phyloP scores from a whole-genome alignment of 257 asterid genomes.

The Solanum rostratum region DNA sequence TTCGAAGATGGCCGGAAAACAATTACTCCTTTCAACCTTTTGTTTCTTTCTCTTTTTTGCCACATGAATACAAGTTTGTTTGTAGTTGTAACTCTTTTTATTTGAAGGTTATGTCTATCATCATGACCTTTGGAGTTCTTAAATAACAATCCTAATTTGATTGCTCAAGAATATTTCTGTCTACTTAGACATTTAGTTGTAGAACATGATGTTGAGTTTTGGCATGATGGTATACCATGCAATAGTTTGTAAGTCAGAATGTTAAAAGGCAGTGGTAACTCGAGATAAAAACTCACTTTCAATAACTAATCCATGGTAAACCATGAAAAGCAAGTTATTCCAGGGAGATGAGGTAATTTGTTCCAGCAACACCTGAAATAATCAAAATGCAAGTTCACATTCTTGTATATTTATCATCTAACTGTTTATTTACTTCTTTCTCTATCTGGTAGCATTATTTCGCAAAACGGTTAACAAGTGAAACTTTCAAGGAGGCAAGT shows the following conservation, averaged over 20 bases:
- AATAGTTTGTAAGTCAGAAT: background rate
- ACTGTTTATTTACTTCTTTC: background rate
- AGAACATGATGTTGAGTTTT: background rate
- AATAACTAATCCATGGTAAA: conserved; percentile 71
- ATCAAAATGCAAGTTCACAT: background rate
- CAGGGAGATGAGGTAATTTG: conserved; percentile 81
- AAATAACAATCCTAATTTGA: background rate
- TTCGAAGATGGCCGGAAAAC: background rate
- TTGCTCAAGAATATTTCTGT: background rate
- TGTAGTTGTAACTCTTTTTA: background rate
- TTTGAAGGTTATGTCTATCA: background rate
- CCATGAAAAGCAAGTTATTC: conserved; percentile 92
- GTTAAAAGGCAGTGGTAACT: background rate
- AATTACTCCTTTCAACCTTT: background rate
- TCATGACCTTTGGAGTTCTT: background rate
- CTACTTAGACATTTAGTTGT: background rate
- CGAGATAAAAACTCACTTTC: conserved; percentile 52
- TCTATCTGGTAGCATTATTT: background rate
- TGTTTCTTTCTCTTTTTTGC: background rate
- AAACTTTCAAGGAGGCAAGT: background rate
- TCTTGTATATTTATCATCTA: background rate
- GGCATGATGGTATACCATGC: background rate
- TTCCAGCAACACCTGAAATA: conserved; percentile 81
- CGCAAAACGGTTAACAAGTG: background rate
- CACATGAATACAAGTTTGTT: background rate